Conservation (phyloP, 192 early-diverging fungal species). For the Rhizoclosmatium sp. region DNA sequence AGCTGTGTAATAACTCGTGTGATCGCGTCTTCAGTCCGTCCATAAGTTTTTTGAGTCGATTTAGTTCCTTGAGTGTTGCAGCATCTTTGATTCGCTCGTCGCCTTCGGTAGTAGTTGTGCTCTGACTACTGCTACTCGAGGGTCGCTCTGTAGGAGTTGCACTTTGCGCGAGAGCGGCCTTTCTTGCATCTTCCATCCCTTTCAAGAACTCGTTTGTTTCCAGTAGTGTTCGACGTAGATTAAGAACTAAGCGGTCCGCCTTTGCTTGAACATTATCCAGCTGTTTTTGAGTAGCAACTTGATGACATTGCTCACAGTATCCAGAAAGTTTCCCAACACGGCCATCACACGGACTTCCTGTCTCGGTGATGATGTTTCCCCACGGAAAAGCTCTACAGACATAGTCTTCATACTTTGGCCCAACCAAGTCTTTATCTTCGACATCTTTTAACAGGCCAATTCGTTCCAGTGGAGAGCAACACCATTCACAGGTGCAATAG, state of each 20-base stretch:
- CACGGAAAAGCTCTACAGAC: conserved; percentile 16
- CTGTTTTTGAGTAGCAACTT: neutral
- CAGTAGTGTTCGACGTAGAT: conserved; percentile 11
- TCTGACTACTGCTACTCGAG: neutral
- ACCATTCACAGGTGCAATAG: conserved; percentile 28
- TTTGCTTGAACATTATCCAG: conserved; percentile 20
- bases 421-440: neutral
- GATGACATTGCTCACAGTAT: neutral
- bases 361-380: neutral
- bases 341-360: neutral
- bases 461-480: neutral
- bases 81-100: conserved; percentile 1
- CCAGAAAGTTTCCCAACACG: conserved; percentile 14
- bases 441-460: neutral
- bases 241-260: conserved; percentile 20
- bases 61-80: conserved; percentile 3
- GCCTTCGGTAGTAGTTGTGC: conserved; percentile 6
- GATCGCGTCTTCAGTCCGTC: neutral
- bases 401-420: conserved; percentile 22
- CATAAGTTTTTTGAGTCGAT: conserved; percentile 10
- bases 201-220: conserved; percentile 26
- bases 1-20: conserved; percentile 12
- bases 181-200: neutral
- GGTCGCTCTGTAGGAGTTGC: neutral
- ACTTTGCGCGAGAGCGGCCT: neutral